These are phyloP conservation scores for Talaromyces sp. DNA, from an alignment of 2,329 filamentous ascomycete species.

Conservation along the genomic window DNA sequence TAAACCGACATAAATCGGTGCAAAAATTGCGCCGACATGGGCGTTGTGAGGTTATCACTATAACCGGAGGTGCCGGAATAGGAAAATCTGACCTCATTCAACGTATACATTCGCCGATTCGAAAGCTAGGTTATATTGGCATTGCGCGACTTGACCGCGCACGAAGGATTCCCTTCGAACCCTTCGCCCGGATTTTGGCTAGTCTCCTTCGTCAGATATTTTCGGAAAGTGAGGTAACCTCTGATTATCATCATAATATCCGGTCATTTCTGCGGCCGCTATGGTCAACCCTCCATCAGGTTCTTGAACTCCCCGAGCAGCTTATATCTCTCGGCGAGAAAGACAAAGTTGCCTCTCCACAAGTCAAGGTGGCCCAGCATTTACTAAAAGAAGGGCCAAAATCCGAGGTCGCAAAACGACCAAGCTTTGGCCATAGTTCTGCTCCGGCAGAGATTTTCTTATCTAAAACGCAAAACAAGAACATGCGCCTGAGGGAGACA, in stretches of 20 bases:
- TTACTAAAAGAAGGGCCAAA: constrained; percentile 27
- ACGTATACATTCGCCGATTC: constrained; percentile 52
- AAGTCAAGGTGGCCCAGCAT: constrained; percentile 22
- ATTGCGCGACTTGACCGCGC: constrained; percentile 57
- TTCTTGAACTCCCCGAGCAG: constrained; percentile 66
- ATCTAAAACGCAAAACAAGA: constrained; percentile 37
- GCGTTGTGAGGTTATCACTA: constrained; percentile 57
- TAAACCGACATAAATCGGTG: constrained; percentile 37
- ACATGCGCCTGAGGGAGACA: constrained; percentile 76
- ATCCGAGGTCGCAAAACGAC: constrained; percentile 26
- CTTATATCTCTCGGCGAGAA: constrained; percentile 36
- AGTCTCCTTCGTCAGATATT: constrained; percentile 61
- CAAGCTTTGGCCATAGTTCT: constrained; percentile 31
- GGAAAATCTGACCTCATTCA: constrained; percentile 59
- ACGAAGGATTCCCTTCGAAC: constrained; percentile 56
- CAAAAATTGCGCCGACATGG: constrained; percentile 47
- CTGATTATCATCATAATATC: constrained; percentile 57
- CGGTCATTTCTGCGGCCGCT: constrained; percentile 52
- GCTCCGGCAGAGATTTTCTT: constrained; percentile 33
- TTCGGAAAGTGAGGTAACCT: constrained; percentile 58
- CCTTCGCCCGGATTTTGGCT: constrained; percentile 55
- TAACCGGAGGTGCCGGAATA: constrained; percentile 53
- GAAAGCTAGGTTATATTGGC: constrained; percentile 56
- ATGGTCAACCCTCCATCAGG: constrained; percentile 53
- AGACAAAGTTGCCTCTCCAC: constrained; percentile 28